Conservation (phyloP, 148 eudicot species). For the Silene latifolia region DNA sequence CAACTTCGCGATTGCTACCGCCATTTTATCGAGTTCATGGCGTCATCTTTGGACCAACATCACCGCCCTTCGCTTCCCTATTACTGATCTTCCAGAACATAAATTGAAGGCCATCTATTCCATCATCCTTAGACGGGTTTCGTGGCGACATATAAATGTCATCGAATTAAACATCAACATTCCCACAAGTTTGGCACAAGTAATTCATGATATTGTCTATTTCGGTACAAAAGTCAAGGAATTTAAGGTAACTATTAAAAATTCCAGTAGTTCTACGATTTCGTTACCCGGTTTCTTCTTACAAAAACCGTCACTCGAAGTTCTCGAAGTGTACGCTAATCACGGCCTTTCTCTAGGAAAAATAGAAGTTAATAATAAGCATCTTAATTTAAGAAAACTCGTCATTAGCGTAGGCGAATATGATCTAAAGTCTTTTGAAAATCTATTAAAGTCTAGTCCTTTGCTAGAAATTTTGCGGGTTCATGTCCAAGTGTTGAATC, state of each 20-base stretch:
- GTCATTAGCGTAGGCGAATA: background rate
- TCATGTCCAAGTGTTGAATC: background rate
- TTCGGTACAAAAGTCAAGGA: too few species aligned
- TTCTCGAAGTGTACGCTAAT: background rate
- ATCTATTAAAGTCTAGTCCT: background rate
- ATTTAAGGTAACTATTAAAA: background rate
- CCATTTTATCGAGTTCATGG: too few species aligned
- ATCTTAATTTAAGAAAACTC: background rate
- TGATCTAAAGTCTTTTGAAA: background rate
- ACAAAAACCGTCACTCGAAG: background rate
- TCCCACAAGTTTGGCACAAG: too few species aligned
- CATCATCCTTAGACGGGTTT: too few species aligned
- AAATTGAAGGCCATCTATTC: too few species aligned
- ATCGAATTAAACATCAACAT: too few species aligned
- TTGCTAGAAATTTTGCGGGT: conserved; percentile 2
- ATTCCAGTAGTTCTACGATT: background rate
- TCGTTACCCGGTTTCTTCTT: background rate
- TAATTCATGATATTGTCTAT: too few species aligned
- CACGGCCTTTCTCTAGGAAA: background rate
- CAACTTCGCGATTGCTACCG: too few species aligned
- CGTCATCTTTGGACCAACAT: too few species aligned
- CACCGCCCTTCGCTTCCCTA: too few species aligned
- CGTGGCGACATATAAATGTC: too few species aligned
- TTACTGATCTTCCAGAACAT: too few species aligned
- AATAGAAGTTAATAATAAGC: background rate